A percentile compares a stretch with the other conserved stretches of the same genome.
phyloP scores from a whole-genome alignment of 208 protist species.

The Leishmania mexicana region DNA sequence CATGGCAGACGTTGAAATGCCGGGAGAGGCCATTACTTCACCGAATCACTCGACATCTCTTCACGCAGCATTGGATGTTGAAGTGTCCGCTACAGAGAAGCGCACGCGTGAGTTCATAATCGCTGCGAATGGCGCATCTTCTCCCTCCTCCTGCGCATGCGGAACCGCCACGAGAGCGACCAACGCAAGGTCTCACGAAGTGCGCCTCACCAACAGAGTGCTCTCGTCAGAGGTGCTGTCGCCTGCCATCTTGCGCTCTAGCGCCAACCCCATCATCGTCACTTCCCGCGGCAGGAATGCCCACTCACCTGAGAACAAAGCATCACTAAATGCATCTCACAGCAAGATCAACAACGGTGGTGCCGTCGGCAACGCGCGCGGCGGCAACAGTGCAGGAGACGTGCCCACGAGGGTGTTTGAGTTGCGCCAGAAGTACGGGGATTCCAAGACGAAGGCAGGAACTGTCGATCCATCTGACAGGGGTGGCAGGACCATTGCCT shows the following conservation, averaged over 20 bases:
- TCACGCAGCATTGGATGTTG: neutral
- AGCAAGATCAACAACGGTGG: neutral
- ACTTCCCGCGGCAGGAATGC: neutral
- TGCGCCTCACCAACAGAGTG: neutral
- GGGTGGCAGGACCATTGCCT: neutral
- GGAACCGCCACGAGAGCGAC: too few species aligned
- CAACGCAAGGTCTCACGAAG: neutral
- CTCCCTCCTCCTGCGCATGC: neutral
- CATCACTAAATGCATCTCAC: neutral
- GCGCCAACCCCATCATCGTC: neutral
- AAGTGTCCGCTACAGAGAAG: neutral
- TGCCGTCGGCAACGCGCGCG: neutral
- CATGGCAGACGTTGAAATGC: constrained; percentile 23
- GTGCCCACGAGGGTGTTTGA: constrained; percentile 9
- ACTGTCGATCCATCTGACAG: neutral
- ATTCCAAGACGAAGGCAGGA: neutral
- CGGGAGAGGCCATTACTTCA: neutral
- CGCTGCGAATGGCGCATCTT: neutral
- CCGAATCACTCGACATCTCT: neutral
- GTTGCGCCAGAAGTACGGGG: constrained; percentile 8
- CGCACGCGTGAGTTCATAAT: neutral
- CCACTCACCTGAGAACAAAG: neutral
- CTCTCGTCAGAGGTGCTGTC: constrained; percentile 6
- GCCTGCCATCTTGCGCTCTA: neutral
- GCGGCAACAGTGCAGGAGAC: neutral